Evolutionary conservation across 2,329 filamentous ascomycete species (phyloP), one percentile per base, ranked within the genome.

Genomic region (Xylariales sp.): DNA sequence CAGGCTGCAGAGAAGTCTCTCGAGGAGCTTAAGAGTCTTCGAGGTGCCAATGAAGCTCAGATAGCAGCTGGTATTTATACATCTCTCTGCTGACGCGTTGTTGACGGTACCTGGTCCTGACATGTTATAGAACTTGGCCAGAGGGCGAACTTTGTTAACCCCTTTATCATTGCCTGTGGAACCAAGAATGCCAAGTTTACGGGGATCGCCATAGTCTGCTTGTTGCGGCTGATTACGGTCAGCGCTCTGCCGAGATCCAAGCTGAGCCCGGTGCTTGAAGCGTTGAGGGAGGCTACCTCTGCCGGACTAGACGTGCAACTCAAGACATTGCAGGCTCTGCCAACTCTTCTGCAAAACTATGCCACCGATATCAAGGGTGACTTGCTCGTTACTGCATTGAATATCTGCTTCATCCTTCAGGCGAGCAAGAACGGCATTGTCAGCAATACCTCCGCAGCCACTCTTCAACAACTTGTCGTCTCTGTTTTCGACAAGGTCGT

Each of bases 361-460:
- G 80, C 87, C 0, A 73, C 76, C 25, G 86, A 95, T 43, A 69
- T 98, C 27, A 82, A 84, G 45, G 88, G 86, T 2, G 85, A 91
- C 45, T 70, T 95, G 24, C 73, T 98, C 28, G 85, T 88, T 20
- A 88, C 80, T 8, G 80, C 87, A 0, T 67, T 98, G 50, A 90
- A 95, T 59, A 88, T 95, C 58, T 97, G 93, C 65, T 93, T 93
- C 46, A 84, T 88, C 38, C 67, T 98, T 36, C 90, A 97, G 64
- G 84, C 81, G 43, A 93, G 86, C 63, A 97, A 96, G 66, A 94
- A 90, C 66, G 81, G 84, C 19, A 89, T 95, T 38, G 89, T 98
- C 52, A 94, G 91, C 58, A 94, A 94, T 54, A 97, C 94, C 1
- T 93, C 93, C 8, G 88, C 91, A 19, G 93, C 93, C n/a, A 97